Evolutionary conservation across 768 basidiomycete species (phyloP).

Genomic region (Sutorius australiensis): DNA sequence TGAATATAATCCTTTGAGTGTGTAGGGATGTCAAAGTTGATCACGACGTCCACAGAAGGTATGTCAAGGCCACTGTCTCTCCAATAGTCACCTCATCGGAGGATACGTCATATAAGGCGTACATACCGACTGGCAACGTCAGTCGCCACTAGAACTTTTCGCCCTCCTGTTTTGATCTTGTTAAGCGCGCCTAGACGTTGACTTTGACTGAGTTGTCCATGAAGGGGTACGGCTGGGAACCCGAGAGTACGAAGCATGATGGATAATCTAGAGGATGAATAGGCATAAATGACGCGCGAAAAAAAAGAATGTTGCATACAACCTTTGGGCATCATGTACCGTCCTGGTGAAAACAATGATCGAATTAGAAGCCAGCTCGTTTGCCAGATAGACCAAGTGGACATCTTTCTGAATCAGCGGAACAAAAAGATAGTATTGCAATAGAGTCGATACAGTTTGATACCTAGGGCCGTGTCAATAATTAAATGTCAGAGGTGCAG

Average conservation of each 20-base stretch:
- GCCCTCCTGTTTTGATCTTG: slow-evolving; percentile 94
- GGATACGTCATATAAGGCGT: background rate
- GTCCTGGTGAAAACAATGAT: slow-evolving; percentile 97
- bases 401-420: slow-evolving; percentile 91
- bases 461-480: slow-evolving; percentile 54
- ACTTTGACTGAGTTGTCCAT: slow-evolving; percentile 93
- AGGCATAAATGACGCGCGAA: background rate
- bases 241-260: slow-evolving; percentile 88
- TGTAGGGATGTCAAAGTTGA: slow-evolving; percentile 97
- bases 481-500: background rate
- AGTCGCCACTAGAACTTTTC: slow-evolving; percentile 89
- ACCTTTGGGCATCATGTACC: slow-evolving; percentile 88
- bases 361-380: slow-evolving; percentile 85
- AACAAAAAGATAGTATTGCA: slow-evolving; percentile 95
- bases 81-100: slow-evolving; percentile 3
- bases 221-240: slow-evolving; percentile 92
- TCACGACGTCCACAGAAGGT: slow-evolving; percentile 91
- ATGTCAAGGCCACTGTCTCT: slow-evolving; percentile 82
- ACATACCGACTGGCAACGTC: slow-evolving; percentile 90
- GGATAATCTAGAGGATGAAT: slow-evolving; percentile 52
- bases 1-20: slow-evolving; percentile 99
- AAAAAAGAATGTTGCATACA: slow-evolving; percentile 6
- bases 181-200: slow-evolving; percentile 87
- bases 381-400: slow-evolving; percentile 83
- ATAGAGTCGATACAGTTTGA: slow-evolving; percentile 90